Evolutionary conservation across 2,329 filamentous ascomycete genomes (phyloP).

Genomic region (Coniochaeta ligniaria): DNA sequence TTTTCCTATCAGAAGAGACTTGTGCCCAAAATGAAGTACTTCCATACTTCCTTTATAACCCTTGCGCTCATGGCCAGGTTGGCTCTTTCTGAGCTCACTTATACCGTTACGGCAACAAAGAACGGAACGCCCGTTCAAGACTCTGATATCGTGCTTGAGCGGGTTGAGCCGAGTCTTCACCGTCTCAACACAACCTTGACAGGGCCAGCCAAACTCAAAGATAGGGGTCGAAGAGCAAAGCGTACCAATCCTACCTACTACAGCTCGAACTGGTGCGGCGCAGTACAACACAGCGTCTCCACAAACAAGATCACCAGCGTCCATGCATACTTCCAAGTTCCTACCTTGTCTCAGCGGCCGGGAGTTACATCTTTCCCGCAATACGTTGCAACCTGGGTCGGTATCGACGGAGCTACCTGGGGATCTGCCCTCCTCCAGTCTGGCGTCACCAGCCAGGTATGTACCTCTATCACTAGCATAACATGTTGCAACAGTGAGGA

Average conservation of each 20-base stretch:
- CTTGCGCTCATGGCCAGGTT: constrained; percentile 8
- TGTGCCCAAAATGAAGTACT: constrained; percentile 11
- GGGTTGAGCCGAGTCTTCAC: constrained; percentile 8
- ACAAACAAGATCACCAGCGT: constrained; percentile 12
- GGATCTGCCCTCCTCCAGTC: constrained; percentile 13
- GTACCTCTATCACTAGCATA: neutral
- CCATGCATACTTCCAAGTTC: constrained; percentile 14
- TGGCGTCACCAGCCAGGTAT: constrained; percentile 16
- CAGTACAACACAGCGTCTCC: constrained; percentile 11
- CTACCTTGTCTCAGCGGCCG: constrained; percentile 9
- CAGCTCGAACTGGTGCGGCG: constrained; percentile 18
- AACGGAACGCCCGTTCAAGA: constrained; percentile 13
- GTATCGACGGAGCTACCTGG: constrained; percentile 15
- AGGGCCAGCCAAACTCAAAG: neutral
- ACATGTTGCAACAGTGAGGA: neutral
- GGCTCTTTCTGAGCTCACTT: constrained; percentile 10
- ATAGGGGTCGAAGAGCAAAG: neutral
- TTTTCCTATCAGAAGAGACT: no score
- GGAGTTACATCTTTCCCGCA: constrained; percentile 14
- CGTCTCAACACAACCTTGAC: neutral
- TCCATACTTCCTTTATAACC: constrained; percentile 7
- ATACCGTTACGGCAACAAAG: constrained; percentile 11
- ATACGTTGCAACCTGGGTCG: constrained; percentile 15
- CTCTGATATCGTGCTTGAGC: constrained; percentile 14
- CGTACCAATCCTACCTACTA: constrained; percentile 8